Conservation (phyloP, 495 filamentous ascomycete genomes). For the Pseudotulostoma volvatum region DNA sequence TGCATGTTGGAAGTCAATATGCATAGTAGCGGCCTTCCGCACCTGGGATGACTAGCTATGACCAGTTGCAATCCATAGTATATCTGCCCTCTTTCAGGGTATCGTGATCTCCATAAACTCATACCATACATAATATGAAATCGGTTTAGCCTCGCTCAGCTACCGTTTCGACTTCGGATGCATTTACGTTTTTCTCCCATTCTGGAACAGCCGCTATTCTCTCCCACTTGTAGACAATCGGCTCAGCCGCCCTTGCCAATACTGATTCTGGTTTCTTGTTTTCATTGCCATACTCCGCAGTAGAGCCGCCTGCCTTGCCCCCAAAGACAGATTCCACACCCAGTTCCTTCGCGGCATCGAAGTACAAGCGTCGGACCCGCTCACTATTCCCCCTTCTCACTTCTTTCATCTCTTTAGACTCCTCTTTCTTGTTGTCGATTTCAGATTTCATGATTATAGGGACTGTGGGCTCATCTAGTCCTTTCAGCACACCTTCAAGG, state of each 20-base stretch:
- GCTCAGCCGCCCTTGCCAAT: conserved; percentile 18
- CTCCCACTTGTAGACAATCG: conserved; percentile 32
- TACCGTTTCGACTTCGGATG: background rate
- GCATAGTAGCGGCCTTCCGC: too few species aligned
- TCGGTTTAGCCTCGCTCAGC: too few species aligned
- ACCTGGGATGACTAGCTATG: too few species aligned
- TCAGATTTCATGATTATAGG: conserved; percentile 18
- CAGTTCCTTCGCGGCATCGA: conserved; percentile 42
- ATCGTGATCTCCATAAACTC: too few species aligned
- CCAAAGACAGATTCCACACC: conserved; percentile 46
- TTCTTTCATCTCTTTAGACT: conserved; percentile 8
- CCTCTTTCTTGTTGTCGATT: background rate
- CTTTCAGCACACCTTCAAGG: conserved; percentile 44
- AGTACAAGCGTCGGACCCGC: conserved; percentile 26
- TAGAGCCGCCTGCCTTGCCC: conserved; percentile 17
- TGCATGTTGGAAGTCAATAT: too few species aligned
- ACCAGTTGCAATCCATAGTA: too few species aligned
- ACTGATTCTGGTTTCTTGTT: conserved; percentile 14
- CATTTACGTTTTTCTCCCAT: conserved; percentile 32
- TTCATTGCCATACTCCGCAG: conserved; percentile 4
- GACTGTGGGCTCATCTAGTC: conserved; percentile 14
- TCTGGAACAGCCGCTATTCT: conserved; percentile 26
- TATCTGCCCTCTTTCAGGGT: too few species aligned
- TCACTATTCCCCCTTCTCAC: conserved; percentile 14
- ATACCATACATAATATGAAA: too few species aligned